A percentile compares a stretch with the other conserved stretches of the same genome.
Evolutionary conservation across 768 basidiomycete genomes (phyloP).

Genomic region (Boletus reticulatus): DNA sequence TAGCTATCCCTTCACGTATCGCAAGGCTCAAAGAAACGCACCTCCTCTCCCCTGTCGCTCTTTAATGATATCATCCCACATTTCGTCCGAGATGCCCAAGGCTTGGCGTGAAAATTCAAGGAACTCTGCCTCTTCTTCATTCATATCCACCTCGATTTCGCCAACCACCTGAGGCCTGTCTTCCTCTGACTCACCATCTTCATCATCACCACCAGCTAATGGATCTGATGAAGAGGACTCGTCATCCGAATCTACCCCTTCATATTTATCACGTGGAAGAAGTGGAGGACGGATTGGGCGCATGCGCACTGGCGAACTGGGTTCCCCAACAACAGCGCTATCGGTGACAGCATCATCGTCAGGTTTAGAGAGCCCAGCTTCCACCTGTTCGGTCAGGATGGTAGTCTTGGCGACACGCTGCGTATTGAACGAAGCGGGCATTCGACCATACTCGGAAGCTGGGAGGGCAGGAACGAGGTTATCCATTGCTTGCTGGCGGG

Average conservation of each 20-base stretch:
- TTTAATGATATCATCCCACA: constrained; percentile 83
- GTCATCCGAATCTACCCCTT: constrained; percentile 92
- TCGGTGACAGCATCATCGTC: constrained; percentile 1
- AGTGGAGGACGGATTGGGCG: constrained; percentile 72
- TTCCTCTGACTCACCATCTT: constrained; percentile 65
- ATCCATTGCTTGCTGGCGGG: constrained; percentile 68
- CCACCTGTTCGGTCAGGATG: constrained; percentile 41
- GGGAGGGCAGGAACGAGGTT: constrained; percentile 78
- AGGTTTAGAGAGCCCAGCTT: constrained; percentile 11
- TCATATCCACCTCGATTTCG: constrained; percentile 88
- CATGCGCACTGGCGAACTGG: constrained; percentile 20
- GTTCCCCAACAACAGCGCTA: constrained; percentile 1
- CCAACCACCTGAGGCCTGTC: constrained; percentile 82
- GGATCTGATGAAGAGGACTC: constrained; percentile 68
- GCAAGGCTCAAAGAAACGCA: constrained; percentile 36
- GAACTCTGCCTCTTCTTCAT: constrained; percentile 91
- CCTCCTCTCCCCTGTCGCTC: constrained; percentile 82
- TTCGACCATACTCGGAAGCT: constrained; percentile 84
- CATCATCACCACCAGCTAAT: constrained; percentile 38
- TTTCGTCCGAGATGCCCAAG: constrained; percentile 83
- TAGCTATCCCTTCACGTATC: not conserved
- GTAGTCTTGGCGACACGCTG: constrained; percentile 57
- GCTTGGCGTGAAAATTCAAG: constrained; percentile 92
- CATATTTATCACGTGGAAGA: constrained; percentile 79
- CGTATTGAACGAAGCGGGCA: constrained; percentile 75